Evolutionary conservation across 805 yeast species (phyloP).

Genomic region (Candida oleophila): DNA sequence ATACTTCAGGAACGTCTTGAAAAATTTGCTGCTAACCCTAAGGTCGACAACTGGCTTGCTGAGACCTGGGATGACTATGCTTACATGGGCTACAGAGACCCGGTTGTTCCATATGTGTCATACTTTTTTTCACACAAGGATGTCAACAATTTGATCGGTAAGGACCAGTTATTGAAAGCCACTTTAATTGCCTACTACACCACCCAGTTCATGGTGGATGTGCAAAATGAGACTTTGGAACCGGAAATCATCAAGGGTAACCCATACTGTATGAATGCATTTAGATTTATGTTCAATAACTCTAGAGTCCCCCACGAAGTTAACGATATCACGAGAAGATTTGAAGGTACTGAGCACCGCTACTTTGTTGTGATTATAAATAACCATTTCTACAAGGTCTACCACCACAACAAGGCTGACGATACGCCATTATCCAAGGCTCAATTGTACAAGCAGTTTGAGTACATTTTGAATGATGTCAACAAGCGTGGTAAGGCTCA

Average conservation of each 20-base stretch:
- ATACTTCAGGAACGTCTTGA: conserved; percentile 65
- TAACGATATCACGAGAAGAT: conserved; percentile 62
- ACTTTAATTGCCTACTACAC: conserved; percentile 70
- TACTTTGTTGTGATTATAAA: conserved; percentile 72
- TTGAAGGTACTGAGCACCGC: conserved; percentile 51
- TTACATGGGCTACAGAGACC: conserved; percentile 86
- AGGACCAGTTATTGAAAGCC: conserved; percentile 69
- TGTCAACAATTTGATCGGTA: conserved; percentile 53
- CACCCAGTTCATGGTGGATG: conserved; percentile 60
- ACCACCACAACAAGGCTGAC: conserved; percentile 46
- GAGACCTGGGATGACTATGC: conserved; percentile 95
- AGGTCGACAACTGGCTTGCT: conserved; percentile 80
- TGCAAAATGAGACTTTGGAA: conserved; percentile 71
- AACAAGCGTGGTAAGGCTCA: conserved; percentile 39
- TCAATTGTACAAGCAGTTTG: conserved; percentile 58
- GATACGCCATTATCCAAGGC: conserved; percentile 46
- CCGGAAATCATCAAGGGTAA: conserved; percentile 75
- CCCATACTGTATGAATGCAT: conserved; percentile 95
- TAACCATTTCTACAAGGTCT: conserved; percentile 78
- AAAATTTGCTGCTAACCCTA: conserved; percentile 53
- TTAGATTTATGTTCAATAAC: conserved; percentile 87
- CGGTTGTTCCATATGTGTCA: conserved; percentile 91
- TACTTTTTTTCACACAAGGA: conserved; percentile 87
- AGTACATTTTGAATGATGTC: conserved; percentile 40
- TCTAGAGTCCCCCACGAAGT: conserved; percentile 71